Base-by-base conservation (phyloP, 495 filamentous ascomycete species). In the Talaromyces borbonicus region DNA sequence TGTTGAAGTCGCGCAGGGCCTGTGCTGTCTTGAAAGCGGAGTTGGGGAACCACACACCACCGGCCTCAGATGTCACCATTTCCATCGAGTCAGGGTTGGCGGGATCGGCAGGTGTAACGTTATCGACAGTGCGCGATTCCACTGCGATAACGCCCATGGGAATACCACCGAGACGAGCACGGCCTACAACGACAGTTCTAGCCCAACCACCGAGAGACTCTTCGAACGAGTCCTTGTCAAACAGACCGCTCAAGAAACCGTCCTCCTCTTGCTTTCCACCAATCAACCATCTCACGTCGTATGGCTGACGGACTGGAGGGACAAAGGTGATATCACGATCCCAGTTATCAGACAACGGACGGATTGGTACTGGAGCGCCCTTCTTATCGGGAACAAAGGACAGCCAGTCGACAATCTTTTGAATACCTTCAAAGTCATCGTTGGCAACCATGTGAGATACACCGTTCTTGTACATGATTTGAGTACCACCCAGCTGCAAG, bases 391-490 rank as follows among this genome's bases (percentile, higher is more conserved):
- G 92, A 18, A 98, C 85, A 60, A 87, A 98, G 3, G 88, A 85
- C 72, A 98, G 80, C 92, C 92, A 98, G 55, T 94, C 83, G 23
- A 97, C 84, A 58, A 98, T 97, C 80, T 95, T 94, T 66, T 85
- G 83, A 11, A 98, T 88, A 76, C 92, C 92, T 51, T 88, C 88
- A 49, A 97, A 97, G 73, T 98, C 92, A 60, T 98, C 92, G 56
- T 81, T 85, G 59, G 92, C 92, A 50, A 90, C 96, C 83, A 97
- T 85, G 71, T 98, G 92, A 7, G 93, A 97, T 20, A 98, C 93
- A 77, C 92, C 92, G 61, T 98, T 98, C 71, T 83, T 90, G 79
- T 98, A 97, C 92, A 98, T 98, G 75, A 98, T 98, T 69, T 98
- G 92, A 31, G 92, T 97, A 55, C 92, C 92, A 79, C 92, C 92